Evolutionary conservation across 2,329 filamentous ascomycete species (phyloP).

Genomic region (Peltaster fructicola): DNA sequence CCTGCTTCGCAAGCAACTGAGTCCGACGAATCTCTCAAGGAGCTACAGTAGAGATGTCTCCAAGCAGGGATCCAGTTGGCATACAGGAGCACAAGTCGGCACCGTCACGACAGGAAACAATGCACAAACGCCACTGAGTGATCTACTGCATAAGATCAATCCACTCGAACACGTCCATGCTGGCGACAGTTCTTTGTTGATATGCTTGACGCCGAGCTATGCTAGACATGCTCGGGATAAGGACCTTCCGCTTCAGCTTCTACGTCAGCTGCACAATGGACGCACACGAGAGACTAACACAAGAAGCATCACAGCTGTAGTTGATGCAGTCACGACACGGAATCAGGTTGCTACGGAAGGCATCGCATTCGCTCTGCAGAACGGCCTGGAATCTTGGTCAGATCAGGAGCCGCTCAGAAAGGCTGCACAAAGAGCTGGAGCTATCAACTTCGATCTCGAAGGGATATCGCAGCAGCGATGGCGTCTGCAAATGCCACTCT

Average conservation of each 20-base stretch:
- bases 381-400: background rate
- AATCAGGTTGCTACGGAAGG: no score
- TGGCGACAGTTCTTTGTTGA: conserved; percentile 6
- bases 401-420: conserved; percentile 5
- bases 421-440: conserved; percentile 14
- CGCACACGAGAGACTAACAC: conserved; percentile 6
- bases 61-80: background rate
- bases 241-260: conserved; percentile 7
- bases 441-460: conserved; percentile 8
- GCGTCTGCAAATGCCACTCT: conserved; percentile 40
- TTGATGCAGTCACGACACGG: no score
- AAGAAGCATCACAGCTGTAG: conserved; percentile 14
- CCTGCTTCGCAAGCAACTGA: no score
- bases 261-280: conserved; percentile 6
- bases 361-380: conserved; percentile 9
- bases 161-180: conserved; percentile 4
- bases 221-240: conserved; percentile 11
- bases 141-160: conserved; percentile 7
- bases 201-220: conserved; percentile 11
- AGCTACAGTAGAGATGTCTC: background rate
- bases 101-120: conserved; percentile 2
- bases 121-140: conserved; percentile 5
- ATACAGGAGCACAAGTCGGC: conserved; percentile 1
- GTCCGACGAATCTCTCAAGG: background rate
- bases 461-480: conserved; percentile 2